Base-by-base conservation (phyloP, 2,329 filamentous ascomycete species). In the Neocatenulostroma microsporum region DNA sequence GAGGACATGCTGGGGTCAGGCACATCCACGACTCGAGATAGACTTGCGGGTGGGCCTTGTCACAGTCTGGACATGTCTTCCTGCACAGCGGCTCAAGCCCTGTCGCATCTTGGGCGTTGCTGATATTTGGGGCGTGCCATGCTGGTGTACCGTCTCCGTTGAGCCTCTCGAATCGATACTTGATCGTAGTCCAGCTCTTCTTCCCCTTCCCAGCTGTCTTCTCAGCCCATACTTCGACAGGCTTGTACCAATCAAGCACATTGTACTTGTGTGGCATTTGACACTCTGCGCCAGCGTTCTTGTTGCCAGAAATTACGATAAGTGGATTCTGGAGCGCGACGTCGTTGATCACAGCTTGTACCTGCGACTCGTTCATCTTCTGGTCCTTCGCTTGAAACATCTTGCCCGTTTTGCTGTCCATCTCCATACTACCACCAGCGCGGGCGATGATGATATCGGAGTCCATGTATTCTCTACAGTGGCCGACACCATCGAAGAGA, bases 221-320 rank as follows among this genome's bases (percentile, higher is more conserved):
- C 48, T 88, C 82, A 9, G 61, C 65, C 82, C 82, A 88, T 0
- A 85, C 64, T 32, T 80, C 64, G 0, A 79, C 82, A 10, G 83
- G 64, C 32, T 78, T 74, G 54, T 84, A 87, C 55, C 70, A 78
- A n/a, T 68, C 80, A 27, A 87, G 64, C 0, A 85, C 75, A 37
- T 72, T 77, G 49, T 78, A 86, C 1, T 69, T 62, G 39, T 79
- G 67, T 0, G 73, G 71, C 6, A 79, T 62, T 18, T 65, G 61
- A 1, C 66, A 68, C 0, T 67, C 64, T 13, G 71, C 63, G 15
- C 67, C 54, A 3, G 55, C 53, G 43, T 78, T 74, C 36, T 69
- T 56, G 12, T 69, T 55, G 2, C 80, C 78, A 69, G 51, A 41
- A 25, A 60, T 58, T 20, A 64, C 47, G 24, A 71, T 71, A 1